A percentile compares a stretch with the other conserved stretches of the same genome.
phyloP scores from a whole-genome alignment of 495 filamentous ascomycete genomes.

The Aspergillus ellipticus region DNA sequence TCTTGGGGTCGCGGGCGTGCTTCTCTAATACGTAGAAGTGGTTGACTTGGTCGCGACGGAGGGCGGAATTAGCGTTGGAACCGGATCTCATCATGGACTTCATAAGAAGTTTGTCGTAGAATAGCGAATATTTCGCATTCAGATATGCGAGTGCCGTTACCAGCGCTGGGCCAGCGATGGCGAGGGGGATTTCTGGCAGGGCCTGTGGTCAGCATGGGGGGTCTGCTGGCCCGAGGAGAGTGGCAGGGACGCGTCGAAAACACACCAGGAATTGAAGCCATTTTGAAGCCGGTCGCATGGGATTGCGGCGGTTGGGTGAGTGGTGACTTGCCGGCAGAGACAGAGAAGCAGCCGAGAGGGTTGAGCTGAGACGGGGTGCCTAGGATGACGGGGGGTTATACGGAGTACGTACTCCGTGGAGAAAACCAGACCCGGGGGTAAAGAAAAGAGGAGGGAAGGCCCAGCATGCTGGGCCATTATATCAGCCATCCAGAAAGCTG shows the following conservation, averaged over 20 bases:
- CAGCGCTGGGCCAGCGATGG: slow-evolving; percentile 60
- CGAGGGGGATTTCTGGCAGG: slow-evolving; percentile 33
- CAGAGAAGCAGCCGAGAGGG: too few relatives aligned
- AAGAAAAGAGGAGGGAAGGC: too few relatives aligned
- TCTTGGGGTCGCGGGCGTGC: slow-evolving; percentile 55
- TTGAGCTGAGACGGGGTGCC: too few relatives aligned
- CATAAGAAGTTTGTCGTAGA: slow-evolving; percentile 61
- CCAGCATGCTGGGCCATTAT: too few relatives aligned
- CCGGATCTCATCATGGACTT: slow-evolving; percentile 40
- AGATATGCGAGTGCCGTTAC: slow-evolving; percentile 73
- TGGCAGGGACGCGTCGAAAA: not conserved
- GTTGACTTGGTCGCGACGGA: slow-evolving; percentile 60
- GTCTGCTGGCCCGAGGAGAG: not conserved
- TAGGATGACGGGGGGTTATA: too few relatives aligned
- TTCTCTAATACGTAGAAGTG: slow-evolving; percentile 78
- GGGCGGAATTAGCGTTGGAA: slow-evolving; percentile 36
- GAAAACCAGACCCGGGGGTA: too few relatives aligned
- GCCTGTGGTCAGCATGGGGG: not conserved
- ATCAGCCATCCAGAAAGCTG: too few relatives aligned
- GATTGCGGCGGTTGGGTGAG: not conserved
- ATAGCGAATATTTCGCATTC: slow-evolving; percentile 67
- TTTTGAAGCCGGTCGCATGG: not conserved
- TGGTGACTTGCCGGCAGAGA: not conserved
- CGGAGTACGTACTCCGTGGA: too few relatives aligned
- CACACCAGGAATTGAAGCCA: slow-evolving; percentile 15